Conservation (phyloP, 441 rosid genomes). For the Arabidopsis hybrid region DNA sequence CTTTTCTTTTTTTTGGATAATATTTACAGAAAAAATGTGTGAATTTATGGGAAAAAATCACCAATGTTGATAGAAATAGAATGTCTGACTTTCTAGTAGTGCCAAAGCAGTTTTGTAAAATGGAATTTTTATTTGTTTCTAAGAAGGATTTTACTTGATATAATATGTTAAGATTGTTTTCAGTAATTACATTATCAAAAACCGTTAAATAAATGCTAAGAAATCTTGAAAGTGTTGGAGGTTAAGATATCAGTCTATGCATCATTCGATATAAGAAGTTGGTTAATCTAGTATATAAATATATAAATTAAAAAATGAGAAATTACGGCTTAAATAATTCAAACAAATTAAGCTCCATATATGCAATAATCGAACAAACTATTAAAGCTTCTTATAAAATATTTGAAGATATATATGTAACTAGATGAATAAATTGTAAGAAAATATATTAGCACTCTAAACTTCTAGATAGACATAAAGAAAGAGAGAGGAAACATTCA, state of each 20-base stretch:
- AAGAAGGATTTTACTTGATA: background rate
- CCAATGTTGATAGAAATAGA: background rate
- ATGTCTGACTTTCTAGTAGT: background rate
- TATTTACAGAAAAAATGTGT: slow-evolving; percentile 21
- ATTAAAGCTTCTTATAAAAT: background rate
- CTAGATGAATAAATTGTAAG: background rate
- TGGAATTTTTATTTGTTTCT: background rate
- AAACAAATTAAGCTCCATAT: background rate
- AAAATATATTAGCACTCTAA: background rate
- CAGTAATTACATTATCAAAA: background rate
- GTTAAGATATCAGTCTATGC: background rate
- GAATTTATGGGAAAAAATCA: background rate
- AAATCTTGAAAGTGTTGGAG: background rate
- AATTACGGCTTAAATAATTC: too few relatives aligned
- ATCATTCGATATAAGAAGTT: too few relatives aligned
- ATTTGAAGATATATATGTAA: background rate
- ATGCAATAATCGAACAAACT: background rate
- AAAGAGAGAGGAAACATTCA: background rate
- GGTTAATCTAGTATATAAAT: too few relatives aligned
- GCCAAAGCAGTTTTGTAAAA: background rate
- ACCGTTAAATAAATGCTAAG: background rate
- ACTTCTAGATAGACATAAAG: background rate
- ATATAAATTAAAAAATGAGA: too few relatives aligned
- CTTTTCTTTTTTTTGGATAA: slow-evolving; percentile 18
- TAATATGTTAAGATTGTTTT: too few relatives aligned